Conservation (phyloP, 2,329 filamentous ascomycete genomes). For the Davidsoniella virescens region DNA sequence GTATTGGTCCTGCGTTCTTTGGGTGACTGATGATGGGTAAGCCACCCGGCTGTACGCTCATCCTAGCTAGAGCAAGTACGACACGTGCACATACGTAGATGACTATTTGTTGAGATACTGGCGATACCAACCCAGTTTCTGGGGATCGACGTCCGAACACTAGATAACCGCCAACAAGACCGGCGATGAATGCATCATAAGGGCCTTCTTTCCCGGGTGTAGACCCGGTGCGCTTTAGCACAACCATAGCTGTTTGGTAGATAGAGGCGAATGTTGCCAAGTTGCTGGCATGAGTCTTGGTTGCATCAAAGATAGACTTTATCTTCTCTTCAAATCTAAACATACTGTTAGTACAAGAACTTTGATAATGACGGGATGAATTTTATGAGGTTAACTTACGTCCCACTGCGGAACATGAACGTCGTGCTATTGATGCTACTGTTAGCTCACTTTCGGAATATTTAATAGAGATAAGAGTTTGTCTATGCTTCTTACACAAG, state of each 20-base stretch:
- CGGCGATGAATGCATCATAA: constrained; percentile 74
- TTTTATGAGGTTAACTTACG: constrained; percentile 33
- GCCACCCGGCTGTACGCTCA: constrained; percentile 55
- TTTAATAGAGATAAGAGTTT: background rate
- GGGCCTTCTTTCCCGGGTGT: constrained; percentile 48
- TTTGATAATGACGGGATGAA: background rate
- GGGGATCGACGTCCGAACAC: constrained; percentile 60
- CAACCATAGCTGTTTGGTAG: constrained; percentile 72
- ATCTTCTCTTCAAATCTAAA: constrained; percentile 56
- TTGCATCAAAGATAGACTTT: constrained; percentile 66
- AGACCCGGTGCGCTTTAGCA: constrained; percentile 46
- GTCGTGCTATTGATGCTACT: constrained; percentile 52
- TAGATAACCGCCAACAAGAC: constrained; percentile 76
- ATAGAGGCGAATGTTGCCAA: constrained; percentile 79
- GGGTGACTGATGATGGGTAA: constrained; percentile 29
- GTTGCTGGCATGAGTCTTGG: constrained; percentile 78
- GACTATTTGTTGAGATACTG: constrained; percentile 90
- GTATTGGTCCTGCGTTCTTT: constrained; percentile 30
- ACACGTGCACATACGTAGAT: constrained; percentile 95
- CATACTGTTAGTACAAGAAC: background rate
- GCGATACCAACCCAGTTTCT: constrained; percentile 53
- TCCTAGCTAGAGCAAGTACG: constrained; percentile 63
- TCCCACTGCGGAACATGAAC: constrained; percentile 84
- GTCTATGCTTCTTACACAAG: constrained; percentile 43
- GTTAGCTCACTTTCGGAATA: constrained; percentile 1